These are phyloP conservation scores for Pelargonium citronellum DNA, from an alignment of 441 rosid genomes.

Conservation along the genomic window DNA sequence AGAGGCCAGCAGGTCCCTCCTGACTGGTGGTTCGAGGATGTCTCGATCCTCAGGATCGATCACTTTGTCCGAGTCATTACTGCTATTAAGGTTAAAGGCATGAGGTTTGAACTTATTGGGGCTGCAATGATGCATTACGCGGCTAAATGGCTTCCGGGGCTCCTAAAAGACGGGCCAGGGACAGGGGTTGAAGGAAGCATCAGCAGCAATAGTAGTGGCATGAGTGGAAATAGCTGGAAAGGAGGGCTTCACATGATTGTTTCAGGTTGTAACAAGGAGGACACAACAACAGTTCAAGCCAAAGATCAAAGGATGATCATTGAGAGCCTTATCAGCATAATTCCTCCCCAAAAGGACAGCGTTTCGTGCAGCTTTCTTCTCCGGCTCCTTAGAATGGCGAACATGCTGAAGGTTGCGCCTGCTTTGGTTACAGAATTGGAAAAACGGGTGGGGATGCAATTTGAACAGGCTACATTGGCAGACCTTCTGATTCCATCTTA, in stretches of 20 bases:
- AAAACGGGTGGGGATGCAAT: constrained; percentile 95
- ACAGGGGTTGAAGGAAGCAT: constrained; percentile 55
- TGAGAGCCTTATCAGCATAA: constrained; percentile 81
- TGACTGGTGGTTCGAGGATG: constrained; percentile 98
- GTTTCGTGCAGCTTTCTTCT: constrained; percentile 89
- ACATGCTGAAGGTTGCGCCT: constrained; percentile 74
- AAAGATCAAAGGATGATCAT: constrained; percentile 89
- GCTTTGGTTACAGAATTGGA: constrained; percentile 84
- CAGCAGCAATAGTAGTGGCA: constrained; percentile 57
- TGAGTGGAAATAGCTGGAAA: constrained; percentile 32
- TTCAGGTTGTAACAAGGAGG: constrained; percentile 35
- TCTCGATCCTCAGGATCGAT: constrained; percentile 78
- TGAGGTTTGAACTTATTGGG: constrained; percentile 78
- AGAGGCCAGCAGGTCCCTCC: constrained; percentile 71
- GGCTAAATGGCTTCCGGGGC: constrained; percentile 75
- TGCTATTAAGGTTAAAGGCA: constrained; percentile 89
- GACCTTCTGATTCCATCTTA: constrained; percentile 76
- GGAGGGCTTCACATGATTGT: constrained; percentile 9
- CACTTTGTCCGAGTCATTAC: constrained; percentile 86
- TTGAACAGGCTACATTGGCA: constrained; percentile 76
- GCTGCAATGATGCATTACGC: constrained; percentile 78
- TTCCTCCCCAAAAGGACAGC: constrained; percentile 83
- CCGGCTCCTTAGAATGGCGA: constrained; percentile 68
- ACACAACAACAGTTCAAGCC: constrained; percentile 44
- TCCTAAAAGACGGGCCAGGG: constrained; percentile 50